Conservation (phyloP, 805 yeast genomes). For the Kurtzmaniella fragi region DNA sequence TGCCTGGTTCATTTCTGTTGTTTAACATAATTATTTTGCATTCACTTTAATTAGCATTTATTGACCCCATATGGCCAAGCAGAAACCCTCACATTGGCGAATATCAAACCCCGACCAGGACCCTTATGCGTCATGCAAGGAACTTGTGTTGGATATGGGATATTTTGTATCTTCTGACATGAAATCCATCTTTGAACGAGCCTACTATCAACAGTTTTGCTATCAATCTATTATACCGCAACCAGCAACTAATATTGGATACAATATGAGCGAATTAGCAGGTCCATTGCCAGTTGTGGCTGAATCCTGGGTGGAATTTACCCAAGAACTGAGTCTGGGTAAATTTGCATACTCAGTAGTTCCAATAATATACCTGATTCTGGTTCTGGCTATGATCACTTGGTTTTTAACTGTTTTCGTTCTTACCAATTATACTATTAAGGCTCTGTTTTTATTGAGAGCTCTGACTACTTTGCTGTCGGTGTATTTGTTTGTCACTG, state of each 20-base stretch:
- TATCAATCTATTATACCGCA: conserved; percentile 28
- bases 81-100: no score
- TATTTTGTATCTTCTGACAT: conserved; percentile 5
- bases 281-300: conserved; percentile 38
- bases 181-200: conserved; percentile 14
- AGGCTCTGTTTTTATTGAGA: conserved; percentile 50
- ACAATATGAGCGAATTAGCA: conserved; percentile 20
- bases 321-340: conserved; percentile 29
- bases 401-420: conserved; percentile 59
- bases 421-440: conserved; percentile 59
- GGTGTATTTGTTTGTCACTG: conserved; percentile 47
- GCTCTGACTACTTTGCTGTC: conserved; percentile 50
- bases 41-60: no score
- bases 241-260: conserved; percentile 33
- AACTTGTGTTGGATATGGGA: no score
- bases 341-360: conserved; percentile 52
- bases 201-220: conserved; percentile 28
- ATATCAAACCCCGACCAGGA: no score
- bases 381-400: conserved; percentile 62
- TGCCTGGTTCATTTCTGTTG: no score
- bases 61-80: no score
- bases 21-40: no score
- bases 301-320: conserved; percentile 46
- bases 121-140: no score
- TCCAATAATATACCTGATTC: conserved; percentile 56